phyloP scores from a whole-genome alignment of 352 stramenopile species.

The Globisporangium okanoganense region DNA sequence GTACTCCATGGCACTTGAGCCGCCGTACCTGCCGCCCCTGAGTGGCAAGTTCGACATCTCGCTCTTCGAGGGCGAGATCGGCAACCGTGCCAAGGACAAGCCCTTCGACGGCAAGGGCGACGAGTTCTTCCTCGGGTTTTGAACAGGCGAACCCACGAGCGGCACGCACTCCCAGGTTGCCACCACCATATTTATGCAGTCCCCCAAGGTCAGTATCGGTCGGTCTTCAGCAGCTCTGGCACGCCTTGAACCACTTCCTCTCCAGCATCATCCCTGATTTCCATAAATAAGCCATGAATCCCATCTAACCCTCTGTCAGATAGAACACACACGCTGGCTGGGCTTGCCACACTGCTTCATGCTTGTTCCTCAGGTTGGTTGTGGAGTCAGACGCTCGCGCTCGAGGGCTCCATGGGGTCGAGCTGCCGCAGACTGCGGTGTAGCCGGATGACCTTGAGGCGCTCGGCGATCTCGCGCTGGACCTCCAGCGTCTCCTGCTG shows the following conservation, averaged over 20 bases:
- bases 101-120: slow-evolving; percentile 65
- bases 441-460: slow-evolving; percentile 34
- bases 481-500: slow-evolving; percentile 51
- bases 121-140: slow-evolving; percentile 73
- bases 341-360: neutral
- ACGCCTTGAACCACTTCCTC: neutral
- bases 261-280: neutral
- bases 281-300: slow-evolving; percentile 3
- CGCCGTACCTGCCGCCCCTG: slow-evolving; percentile 62
- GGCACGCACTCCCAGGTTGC: neutral
- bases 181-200: slow-evolving; percentile 3
- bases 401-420: slow-evolving; percentile 51
- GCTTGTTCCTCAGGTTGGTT: neutral
- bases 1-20: slow-evolving; percentile 46
- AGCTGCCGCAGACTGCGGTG: slow-evolving; percentile 31
- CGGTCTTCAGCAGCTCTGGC: neutral
- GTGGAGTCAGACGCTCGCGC: slow-evolving; percentile 50
- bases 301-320: neutral
- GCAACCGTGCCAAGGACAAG: slow-evolving; percentile 61
- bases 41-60: slow-evolving; percentile 68
- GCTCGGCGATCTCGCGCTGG: slow-evolving; percentile 49
- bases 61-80: slow-evolving; percentile 72
- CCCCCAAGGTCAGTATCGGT: neutral
- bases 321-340: neutral
- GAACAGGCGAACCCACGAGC: slow-evolving; percentile 9